Base-by-base conservation (phyloP, 371 early-diverging fungal genomes). In the Chytridium lagenaria region DNA sequence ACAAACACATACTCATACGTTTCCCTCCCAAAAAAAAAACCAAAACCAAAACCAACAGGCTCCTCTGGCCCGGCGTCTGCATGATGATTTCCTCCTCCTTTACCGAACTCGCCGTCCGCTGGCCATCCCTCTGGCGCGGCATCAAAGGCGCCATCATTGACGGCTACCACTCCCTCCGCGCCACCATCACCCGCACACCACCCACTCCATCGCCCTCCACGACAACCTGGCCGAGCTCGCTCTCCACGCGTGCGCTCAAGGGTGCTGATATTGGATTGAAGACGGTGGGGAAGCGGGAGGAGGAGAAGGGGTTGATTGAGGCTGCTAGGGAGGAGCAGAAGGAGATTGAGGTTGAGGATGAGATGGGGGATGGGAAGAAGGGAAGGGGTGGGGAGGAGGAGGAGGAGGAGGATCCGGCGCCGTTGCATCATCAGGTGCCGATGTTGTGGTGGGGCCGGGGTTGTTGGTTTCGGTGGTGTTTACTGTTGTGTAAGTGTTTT, bases 1-100 rank as follows among this genome's bases (percentile, higher is more conserved):
- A 5, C 26, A 7, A 7, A 10, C 57, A 7, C 10, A 55, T 15
- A 55, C 5, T 30, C 57, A 16, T 55, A 23, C 26, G 26, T 30
- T 55, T 15, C 7, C 57, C 57, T 23, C 57, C 57, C 49, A 22
- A 10, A 49, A 49, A n/a, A n/a, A n/a, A n/a, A 44, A 44, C 19
- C 44, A 44, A 44, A 12, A 12, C 7, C 44, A 44, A 44, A 12
- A 44, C 7, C 19, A 7, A 19, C 57, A 74, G 77, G 77, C 67
- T 77, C 28, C 63, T 86, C 19, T 78, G 49, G 92, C 90, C 91
- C n/a, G 92, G 92, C 79, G 88, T 92, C 75, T 86, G 88, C 10
- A 81, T 91, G 40, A 90, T 92, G 90, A 84, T 90, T 50, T 78
- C 86, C 38, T 77, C 88, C 50, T 82, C 89, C n/a, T 88, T 91